Evolutionary conservation across 1,284 basidiomycete species (phyloP), one percentile per base, ranked within the genome.

Genomic region (Cryptococcus hybrid): DNA sequence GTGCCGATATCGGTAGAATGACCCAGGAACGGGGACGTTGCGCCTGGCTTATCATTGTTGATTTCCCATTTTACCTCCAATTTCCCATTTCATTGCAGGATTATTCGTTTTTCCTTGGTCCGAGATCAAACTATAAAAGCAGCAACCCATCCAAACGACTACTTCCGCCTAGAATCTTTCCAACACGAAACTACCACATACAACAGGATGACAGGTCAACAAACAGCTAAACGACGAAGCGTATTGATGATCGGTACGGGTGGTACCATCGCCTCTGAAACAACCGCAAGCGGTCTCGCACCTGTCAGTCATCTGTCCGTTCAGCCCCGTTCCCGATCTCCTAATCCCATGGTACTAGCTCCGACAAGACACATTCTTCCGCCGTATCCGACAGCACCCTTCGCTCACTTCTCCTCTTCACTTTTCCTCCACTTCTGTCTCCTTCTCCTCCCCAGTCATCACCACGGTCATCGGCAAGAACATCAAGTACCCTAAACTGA

Each of bases 351-450:
- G 13, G 24, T 24, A 24, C 75, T 61, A 76, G 69, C 70, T 68
- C 15, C 65, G 70, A 3, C 63, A 69, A 45, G 70, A 73, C 55
- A 56, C 61, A 7, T 76, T 76, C 59, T 76, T 67, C 62, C 65
- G 72, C 24, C 64, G 74, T n/a, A 75, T 76, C 51, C 56, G 73
- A 18, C 72, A 71, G 55, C 74, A 76, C 58, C 74, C 74, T 11
- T 76, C 45, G 57, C 63, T 37, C 59, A 75, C 57, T 51, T 62
- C 52, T 5, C 60, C 60, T 56, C 24, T 54, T 30, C 6, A n/a
- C 24, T 15, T 35, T 30, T 35, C 46, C 46, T 47, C 46, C 7
- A 24, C 46, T 30, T 47, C 34, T 37, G 51, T 56, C n/a, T 57
- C 51, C 9, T 69, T 63, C 47, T 43, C 51, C 13, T 64, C 65